These are phyloP conservation scores for Mortierella polycephala DNA, from an alignment of 371 early-diverging fungal species.

Conservation along the genomic window DNA sequence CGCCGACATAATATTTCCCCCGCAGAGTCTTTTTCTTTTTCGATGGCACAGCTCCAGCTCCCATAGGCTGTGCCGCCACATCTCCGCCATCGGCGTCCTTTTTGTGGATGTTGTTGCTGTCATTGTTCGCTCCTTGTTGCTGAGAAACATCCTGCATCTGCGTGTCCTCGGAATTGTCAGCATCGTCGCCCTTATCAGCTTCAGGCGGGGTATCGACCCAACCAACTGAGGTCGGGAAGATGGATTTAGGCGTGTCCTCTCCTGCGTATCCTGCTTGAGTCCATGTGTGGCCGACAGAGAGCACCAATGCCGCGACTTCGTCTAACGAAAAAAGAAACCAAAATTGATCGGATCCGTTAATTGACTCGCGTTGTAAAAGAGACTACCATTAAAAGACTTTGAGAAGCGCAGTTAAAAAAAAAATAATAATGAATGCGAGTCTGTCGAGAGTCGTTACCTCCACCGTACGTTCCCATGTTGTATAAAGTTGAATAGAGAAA, in stretches of 20 bases:
- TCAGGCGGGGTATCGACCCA: slow-evolving; percentile 54
- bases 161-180: slow-evolving; percentile 48
- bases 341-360: slow-evolving; percentile 1
- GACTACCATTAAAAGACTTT: background rate
- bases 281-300: slow-evolving; percentile 91
- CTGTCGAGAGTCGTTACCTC: slow-evolving; percentile 59
- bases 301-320: slow-evolving; percentile 92
- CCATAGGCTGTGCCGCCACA: slow-evolving; percentile 32
- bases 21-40: slow-evolving; percentile 30
- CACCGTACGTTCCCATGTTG: slow-evolving; percentile 83
- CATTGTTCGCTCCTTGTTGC: slow-evolving; percentile 9
- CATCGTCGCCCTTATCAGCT: slow-evolving; percentile 50
- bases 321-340: slow-evolving; percentile 60
- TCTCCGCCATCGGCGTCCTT: slow-evolving; percentile 51
- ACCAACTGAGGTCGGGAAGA: slow-evolving; percentile 84
- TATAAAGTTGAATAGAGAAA: background rate
- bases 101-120: slow-evolving; percentile 37
- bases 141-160: slow-evolving; percentile 43
- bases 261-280: slow-evolving; percentile 96
- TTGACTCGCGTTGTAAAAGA: background rate
- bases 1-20: slow-evolving; percentile 79
- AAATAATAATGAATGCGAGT: background rate
- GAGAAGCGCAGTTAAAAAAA: background rate
- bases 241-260: slow-evolving; percentile 90
- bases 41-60: slow-evolving; percentile 20